Percentiles rank a stretch among this genome's conserved stretches.
Evolutionary conservation across 2,329 filamentous ascomycete genomes (phyloP).

Genomic region (Claviceps monticola): DNA sequence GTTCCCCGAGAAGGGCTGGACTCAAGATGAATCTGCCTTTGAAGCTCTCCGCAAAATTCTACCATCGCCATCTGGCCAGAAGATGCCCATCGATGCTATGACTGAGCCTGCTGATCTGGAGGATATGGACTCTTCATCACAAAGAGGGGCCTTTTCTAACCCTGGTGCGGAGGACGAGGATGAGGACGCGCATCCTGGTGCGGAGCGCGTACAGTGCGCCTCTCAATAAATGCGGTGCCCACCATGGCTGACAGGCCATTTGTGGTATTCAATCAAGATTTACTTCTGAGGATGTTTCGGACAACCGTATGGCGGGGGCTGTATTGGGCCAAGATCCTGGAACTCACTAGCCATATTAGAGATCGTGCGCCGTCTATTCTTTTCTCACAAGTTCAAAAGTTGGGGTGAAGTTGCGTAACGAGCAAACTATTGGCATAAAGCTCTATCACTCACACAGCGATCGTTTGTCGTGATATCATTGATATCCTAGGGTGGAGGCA

Average conservation of each 20-base stretch:
- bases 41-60: conserved; percentile 71
- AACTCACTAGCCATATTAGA: not conserved
- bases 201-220: conserved; percentile 73
- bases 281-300: not conserved
- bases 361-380: conserved; percentile 8
- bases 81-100: conserved; percentile 68
- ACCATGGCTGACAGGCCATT: not conserved
- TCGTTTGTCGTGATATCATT: conserved; percentile 8
- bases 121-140: conserved; percentile 57
- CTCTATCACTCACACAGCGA: conserved; percentile 5
- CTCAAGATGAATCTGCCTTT: conserved; percentile 53
- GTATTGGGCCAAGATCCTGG: not conserved
- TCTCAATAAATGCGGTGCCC: conserved; percentile 52
- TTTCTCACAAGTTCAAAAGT: conserved; percentile 1
- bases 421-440: conserved; percentile 4
- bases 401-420: conserved; percentile 3
- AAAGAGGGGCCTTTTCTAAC: conserved; percentile 54
- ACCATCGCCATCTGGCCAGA: conserved; percentile 51
- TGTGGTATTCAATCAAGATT: not conserved
- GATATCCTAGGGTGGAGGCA: conserved; percentile 8
- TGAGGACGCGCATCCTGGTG: conserved; percentile 63
- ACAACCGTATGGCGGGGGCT: not conserved
- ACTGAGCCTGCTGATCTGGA: conserved; percentile 80
- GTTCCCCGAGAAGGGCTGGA: conserved; percentile 74
- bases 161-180: conserved; percentile 55